Percentiles rank a stretch among this genome's conserved stretches.
These are phyloP conservation scores for Stenocarpella maydis DNA, from an alignment of 2,329 filamentous ascomycete species.

Conservation along the genomic window DNA sequence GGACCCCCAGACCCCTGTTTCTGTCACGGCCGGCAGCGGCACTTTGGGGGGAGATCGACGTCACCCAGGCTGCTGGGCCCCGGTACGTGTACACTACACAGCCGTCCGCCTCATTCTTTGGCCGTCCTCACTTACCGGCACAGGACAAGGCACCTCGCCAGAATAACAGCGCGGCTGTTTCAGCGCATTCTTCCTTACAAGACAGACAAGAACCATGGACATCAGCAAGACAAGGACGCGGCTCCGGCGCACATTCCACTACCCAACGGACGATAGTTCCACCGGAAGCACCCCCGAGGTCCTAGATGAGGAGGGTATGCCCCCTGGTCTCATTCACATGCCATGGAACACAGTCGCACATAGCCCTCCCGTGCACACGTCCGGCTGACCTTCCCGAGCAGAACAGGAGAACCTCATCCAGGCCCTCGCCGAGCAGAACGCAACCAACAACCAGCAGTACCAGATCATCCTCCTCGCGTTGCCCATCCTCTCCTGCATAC, in stretches of 20 bases:
- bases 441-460: slow-evolving; percentile 65
- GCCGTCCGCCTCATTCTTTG: neutral
- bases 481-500: slow-evolving; percentile 62
- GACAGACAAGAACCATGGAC: slow-evolving; percentile 33
- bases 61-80: slow-evolving; percentile 1
- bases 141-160: neutral
- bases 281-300: slow-evolving; percentile 64
- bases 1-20: slow-evolving; percentile 16
- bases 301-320: slow-evolving; percentile 77
- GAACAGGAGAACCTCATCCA: slow-evolving; percentile 73
- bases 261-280: slow-evolving; percentile 68
- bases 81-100: too few species aligned
- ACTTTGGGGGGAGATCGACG: slow-evolving; percentile 4
- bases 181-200: neutral
- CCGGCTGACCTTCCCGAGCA: slow-evolving; percentile 46
- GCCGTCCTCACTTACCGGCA: neutral
- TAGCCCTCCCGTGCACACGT: slow-evolving; percentile 55
- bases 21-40: slow-evolving; percentile 27
- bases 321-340: slow-evolving; percentile 3
- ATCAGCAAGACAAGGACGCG: slow-evolving; percentile 57
- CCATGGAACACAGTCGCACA: neutral
- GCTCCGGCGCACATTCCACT: slow-evolving; percentile 79
- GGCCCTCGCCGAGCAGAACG: slow-evolving; percentile 63
- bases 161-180: neutral
- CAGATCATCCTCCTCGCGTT: slow-evolving; percentile 65